Evolutionary conservation across 768 basidiomycete genomes (phyloP), one percentile per base, ranked within the genome.

Genomic region (Leccinum arenicola): DNA sequence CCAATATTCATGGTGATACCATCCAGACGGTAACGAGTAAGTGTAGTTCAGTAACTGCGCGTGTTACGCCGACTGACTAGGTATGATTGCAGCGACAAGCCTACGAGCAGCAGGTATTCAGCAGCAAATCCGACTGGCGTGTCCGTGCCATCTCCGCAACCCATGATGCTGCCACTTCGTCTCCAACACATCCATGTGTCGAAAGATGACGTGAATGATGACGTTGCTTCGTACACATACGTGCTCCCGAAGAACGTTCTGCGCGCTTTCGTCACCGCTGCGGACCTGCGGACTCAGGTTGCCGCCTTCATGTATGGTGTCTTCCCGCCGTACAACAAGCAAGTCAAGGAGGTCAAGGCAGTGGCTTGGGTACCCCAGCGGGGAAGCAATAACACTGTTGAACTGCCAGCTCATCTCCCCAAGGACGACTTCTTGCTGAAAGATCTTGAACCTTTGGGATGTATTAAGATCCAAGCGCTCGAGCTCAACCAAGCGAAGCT

Each of bases 51-150:
- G 6, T 36, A 31, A 47, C 40, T 17, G 55, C 6, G 19, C 27
- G 3, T 11, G 48, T 23, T 25, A 52, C 21, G 50, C 12, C 57
- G 33, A 62, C 23, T 56, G 36, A 54, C 55, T 33, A 49, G 56
- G 23, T 50, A 40, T 49, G 23, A 38, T 48, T 65, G 21, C 62
- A 89, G 88, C 96, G 1, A 97, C 97, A 61, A 94, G 92, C 70
- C n/a, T 99, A 99, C 72, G 97, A 97, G 74, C 95, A 98, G 69
- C 91, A 94, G 69, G 89, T 94, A n/a, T 99, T 99, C 80, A 95
- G 93, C 75, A 93, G 90, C 79, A 98, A 99, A 80, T 98, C 97
- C 4, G 97, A 99, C 74, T 99, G 97, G 97, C 93, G 97, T 67
- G 92, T 98, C 33, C 90, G 97, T 62, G 97, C 97, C 35, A 98